Evolutionary conservation across 805 yeast species (phyloP).

Genomic region (Clavispora vitiphila): DNA sequence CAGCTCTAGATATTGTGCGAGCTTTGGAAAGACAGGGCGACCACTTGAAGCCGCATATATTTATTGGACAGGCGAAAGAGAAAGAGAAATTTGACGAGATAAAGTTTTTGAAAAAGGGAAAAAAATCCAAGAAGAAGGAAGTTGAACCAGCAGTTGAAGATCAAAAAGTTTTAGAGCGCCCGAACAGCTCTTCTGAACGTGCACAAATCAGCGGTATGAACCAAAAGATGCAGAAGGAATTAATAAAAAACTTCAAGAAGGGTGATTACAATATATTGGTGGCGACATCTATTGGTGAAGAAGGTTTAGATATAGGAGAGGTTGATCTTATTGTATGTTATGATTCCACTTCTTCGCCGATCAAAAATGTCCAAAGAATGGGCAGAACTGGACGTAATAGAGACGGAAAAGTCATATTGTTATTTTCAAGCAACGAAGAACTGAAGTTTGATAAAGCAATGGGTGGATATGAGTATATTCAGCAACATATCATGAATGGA

Average conservation of each 20-base stretch:
- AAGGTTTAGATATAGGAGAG: slow-evolving; percentile 97
- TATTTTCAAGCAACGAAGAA: slow-evolving; percentile 75
- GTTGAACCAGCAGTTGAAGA: not conserved
- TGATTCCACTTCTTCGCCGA: slow-evolving; percentile 91
- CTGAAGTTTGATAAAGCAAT: slow-evolving; percentile 77
- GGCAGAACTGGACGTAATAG: slow-evolving; percentile 97
- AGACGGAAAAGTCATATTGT: slow-evolving; percentile 73
- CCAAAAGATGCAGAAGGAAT: slow-evolving; percentile 79
- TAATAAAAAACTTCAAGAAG: slow-evolving; percentile 64
- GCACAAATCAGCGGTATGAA: slow-evolving; percentile 85
- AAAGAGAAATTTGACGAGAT: slow-evolving; percentile 64
- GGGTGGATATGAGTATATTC: slow-evolving; percentile 77
- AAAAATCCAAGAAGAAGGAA: slow-evolving; percentile 19
- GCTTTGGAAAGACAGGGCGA: slow-evolving; percentile 40
- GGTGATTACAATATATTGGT: slow-evolving; percentile 79
- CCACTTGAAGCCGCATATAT: slow-evolving; percentile 65
- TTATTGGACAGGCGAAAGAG: slow-evolving; percentile 86
- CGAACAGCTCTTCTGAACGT: slow-evolving; percentile 62
- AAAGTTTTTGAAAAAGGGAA: slow-evolving; percentile 38
- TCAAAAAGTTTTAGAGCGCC: slow-evolving; percentile 27
- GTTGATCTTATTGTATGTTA: slow-evolving; percentile 91
- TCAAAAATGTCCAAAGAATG: slow-evolving; percentile 90
- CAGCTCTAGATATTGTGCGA: slow-evolving; percentile 82
- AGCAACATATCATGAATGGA: slow-evolving; percentile 55
- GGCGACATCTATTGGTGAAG: slow-evolving; percentile 97